Conservation (phyloP, 495 filamentous ascomycete genomes). For the Xylaria telfairii region DNA sequence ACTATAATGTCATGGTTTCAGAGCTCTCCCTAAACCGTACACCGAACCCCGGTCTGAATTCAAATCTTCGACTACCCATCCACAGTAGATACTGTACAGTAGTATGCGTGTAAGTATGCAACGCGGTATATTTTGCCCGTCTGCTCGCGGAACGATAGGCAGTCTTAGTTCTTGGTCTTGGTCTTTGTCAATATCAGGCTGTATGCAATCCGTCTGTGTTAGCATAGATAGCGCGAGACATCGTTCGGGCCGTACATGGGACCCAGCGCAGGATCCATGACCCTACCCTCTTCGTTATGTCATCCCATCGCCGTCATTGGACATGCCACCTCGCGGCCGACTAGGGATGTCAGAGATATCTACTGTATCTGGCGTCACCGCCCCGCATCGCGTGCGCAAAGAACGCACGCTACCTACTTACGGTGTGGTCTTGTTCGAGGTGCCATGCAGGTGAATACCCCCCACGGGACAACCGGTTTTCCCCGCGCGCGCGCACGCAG, state of each 20-base stretch:
- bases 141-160: not conserved
- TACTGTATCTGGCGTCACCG: conserved; percentile 8
- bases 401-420: conserved; percentile 12
- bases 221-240: conserved; percentile 3
- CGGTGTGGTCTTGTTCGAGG: conserved; percentile 12
- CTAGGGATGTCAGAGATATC: not conserved
- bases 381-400: conserved; percentile 14
- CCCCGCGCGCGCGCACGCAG: conserved; percentile 15
- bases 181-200: conserved; percentile 6
- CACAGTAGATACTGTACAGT: no score
- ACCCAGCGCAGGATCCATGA: conserved; percentile 6
- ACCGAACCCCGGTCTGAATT: not conserved
- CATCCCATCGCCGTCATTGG: conserved; percentile 16
- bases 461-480: conserved; percentile 27
- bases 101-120: no score
- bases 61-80: not conserved
- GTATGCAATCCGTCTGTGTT: not conserved
- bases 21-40: no score
- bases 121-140: not conserved
- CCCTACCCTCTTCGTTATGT: conserved; percentile 19
- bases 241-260: conserved; percentile 6
- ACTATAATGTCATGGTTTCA: not conserved
- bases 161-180: no score
- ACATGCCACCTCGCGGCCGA: conserved; percentile 7
- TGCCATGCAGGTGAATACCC: conserved; percentile 17